Evolutionary conservation across 768 basidiomycete species (phyloP).

Genomic region (Albatrellus ellisii): DNA sequence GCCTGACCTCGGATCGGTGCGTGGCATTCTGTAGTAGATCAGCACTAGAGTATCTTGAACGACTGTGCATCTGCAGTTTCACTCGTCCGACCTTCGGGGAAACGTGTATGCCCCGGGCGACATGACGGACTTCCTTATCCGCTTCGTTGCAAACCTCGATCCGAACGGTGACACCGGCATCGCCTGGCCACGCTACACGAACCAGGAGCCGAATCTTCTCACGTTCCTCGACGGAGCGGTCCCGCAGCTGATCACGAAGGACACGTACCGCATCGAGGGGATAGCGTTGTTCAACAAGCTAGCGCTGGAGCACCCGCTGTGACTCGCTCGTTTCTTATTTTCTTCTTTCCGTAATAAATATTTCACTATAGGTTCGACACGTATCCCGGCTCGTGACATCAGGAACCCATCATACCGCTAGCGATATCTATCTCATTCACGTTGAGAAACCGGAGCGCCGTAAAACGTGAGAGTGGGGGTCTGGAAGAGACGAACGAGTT

Average conservation of each 20-base stretch:
- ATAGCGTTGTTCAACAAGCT: no score
- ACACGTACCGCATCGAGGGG: slow-evolving; percentile 16
- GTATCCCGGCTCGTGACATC: no score
- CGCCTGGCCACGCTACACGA: slow-evolving; percentile 16
- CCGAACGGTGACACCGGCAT: slow-evolving; percentile 13
- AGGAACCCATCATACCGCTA: no score
- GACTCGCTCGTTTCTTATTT: no score
- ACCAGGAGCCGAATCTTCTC: slow-evolving; percentile 10
- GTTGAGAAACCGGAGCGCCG: no score
- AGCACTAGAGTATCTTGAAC: slow-evolving; percentile 3
- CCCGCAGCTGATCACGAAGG: slow-evolving; percentile 11
- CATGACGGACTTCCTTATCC: slow-evolving; percentile 16
- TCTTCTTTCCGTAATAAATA: no score
- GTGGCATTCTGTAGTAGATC: slow-evolving; percentile 5
- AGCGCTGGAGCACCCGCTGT: no score
- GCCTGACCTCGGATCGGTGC: slow-evolving; percentile 17
- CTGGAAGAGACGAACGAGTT: no score
- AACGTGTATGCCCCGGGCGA: slow-evolving; percentile 8
- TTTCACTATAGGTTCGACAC: no score
- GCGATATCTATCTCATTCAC: no score
- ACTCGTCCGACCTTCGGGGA: slow-evolving; percentile 8
- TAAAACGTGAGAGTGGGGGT: no score
- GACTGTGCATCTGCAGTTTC: slow-evolving; percentile 4
- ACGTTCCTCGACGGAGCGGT: slow-evolving; percentile 15
- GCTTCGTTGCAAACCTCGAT: slow-evolving; percentile 16